Base-by-base conservation (phyloP, 2,329 filamentous ascomycete species). In the Cadophora gregata region DNA sequence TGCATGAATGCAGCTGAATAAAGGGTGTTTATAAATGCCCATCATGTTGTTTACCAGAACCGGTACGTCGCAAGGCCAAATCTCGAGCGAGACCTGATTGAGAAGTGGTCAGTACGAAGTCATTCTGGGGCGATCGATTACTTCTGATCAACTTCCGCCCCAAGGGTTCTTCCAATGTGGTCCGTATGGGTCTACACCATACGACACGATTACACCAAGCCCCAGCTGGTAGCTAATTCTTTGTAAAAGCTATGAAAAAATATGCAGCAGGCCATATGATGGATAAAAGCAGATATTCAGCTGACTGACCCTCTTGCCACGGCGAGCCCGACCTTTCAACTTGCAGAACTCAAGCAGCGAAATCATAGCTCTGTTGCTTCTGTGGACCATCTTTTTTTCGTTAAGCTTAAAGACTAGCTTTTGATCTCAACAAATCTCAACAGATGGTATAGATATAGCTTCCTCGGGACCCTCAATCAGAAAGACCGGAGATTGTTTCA, bases 401-500 rank as follows among this genome's bases (percentile, higher is more conserved):
- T 68, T 59, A 9, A 71, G 58, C 2, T 68, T 53, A 21, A 67
- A 66, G 1, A 64, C 58, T 24, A 72, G 70, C 21, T 64, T 61
- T 4, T 64, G 51, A 3, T n/a, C 55, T 42, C 16, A 72, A 64
- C 4, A 66, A 47, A 25, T 56, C 9, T 63, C 50, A 1, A 69
- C 24, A 16, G 29, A 38, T 4, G 65, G 14, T 3, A 27, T 31
- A 3, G 62, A 60, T 8, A 70, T 45, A 3, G 27, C 47, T 0
- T 45, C 27, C 16, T 45, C 21, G 2, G 62, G 64, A 0, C 69
- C 71, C 1, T 48, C 58, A n/a, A 73, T 59, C 24, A 60, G 50
- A 1, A 72, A 12, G 2, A 69, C 64, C 1, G 70, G 63, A 2
- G 63, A 64, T 61, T 72, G 65, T 33, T 62, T 47, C 5, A 24